Evolutionary conservation across 352 stramenopile species (phyloP), one percentile per base, ranked within the genome.

Genomic region (Peronospora destructor): DNA sequence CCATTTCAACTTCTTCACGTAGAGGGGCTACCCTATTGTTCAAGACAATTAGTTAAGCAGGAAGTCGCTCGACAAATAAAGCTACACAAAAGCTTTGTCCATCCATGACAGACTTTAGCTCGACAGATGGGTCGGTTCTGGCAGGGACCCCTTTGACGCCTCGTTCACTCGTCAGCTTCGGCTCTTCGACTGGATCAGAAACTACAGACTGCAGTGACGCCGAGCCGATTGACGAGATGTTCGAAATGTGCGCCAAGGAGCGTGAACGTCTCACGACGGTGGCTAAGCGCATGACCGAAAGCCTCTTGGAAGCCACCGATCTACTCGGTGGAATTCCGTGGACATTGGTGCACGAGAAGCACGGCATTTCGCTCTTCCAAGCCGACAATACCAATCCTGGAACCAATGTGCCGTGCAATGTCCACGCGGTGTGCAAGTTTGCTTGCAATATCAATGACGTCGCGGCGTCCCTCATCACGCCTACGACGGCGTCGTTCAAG

Each of bases 371-470:
- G 50, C 81, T 93, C 50, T 90, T 88, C 55, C 78, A 76, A 26
- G 76, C 80, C 10, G 77, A 91, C 14, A 50, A 73, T 29, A 60
- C 68, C 38, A 68, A 71, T 17, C 58, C 64, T 25, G 53, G 45
- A 25, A 71, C 65, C 38, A 76, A 82, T 23, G 67, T 82, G 32
- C 80, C 79, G 5, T 91, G 80, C 64, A 93, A 93, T 42, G 79
- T 93, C n/a, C 83, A 93, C 59, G 77, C 83, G 1, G 78, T 87
- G 23, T 87, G 74, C 61, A 88, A 87, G 61, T 84, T 93, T 55
- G 70, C 66, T 11, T 79, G 75, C 38, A 61, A 85, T 23, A 91
- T 93, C 53, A 70, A 90, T 49, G 77, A 93, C 58, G 77, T 93
- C 10, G 77, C 82, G 44, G 69, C 84, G 50, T 88, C 76, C 11